phyloP scores from a whole-genome alignment of 1,284 basidiomycete genomes.

The Coniophora puteana region DNA sequence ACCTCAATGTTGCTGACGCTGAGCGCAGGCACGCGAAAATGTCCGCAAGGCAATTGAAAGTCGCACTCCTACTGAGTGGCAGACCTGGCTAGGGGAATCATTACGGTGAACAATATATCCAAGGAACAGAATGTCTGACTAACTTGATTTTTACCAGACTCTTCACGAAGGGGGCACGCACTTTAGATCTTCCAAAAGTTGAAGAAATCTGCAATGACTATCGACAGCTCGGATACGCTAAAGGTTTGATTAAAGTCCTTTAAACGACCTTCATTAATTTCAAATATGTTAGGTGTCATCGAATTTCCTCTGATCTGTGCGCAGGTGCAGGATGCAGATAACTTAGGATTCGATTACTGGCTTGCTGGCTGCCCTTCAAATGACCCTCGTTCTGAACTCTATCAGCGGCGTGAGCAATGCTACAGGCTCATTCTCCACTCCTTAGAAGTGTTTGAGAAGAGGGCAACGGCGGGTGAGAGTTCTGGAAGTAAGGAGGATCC shows the following conservation, averaged over 20 bases:
- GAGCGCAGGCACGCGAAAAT: constrained; percentile 84
- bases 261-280: constrained; percentile 3
- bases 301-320: constrained; percentile 88
- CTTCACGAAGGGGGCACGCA: constrained; percentile 84
- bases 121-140: not conserved
- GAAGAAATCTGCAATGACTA: constrained; percentile 86
- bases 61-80: constrained; percentile 65
- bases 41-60: constrained; percentile 88
- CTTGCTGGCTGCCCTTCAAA: constrained; percentile 56
- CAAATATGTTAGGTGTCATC: constrained; percentile 61
- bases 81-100: constrained; percentile 78
- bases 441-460: constrained; percentile 76
- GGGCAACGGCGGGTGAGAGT: constrained; percentile 27
- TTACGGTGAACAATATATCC: constrained; percentile 49
- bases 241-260: constrained; percentile 44
- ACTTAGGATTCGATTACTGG: constrained; percentile 79
- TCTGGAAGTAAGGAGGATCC: constrained; percentile 42
- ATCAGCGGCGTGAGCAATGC: constrained; percentile 66
- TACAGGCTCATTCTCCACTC: constrained; percentile 85
- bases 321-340: constrained; percentile 73
- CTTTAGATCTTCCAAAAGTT: constrained; percentile 82
- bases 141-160: constrained; percentile 48
- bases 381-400: constrained; percentile 60
- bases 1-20: constrained; percentile 6
- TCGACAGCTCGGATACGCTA: constrained; percentile 76